A percentile compares a stretch with the other conserved stretches of the same genome.
Evolutionary conservation across 1,284 basidiomycete species (phyloP).

Genomic region (Ganoderma multipileum): DNA sequence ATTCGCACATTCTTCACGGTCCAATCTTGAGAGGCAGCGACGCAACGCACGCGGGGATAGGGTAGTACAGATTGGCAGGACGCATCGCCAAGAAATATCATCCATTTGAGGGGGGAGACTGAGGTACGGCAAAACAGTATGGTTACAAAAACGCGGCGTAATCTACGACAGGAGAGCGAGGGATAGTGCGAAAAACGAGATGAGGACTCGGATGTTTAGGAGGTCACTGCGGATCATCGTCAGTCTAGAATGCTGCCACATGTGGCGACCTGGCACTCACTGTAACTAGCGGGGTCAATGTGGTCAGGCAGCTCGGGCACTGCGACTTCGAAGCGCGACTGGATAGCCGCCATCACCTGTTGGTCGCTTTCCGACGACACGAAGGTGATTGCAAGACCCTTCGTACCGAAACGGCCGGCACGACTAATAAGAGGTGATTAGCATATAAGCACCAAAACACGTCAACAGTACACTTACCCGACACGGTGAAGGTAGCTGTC

Average conservation of each 20-base stretch:
- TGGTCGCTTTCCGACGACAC: slow-evolving; percentile 92
- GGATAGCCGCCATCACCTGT: slow-evolving; percentile 92
- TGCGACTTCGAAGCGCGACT: slow-evolving; percentile 92
- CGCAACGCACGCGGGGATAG: not conserved
- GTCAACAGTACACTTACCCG: slow-evolving; percentile 56
- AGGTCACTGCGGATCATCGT: slow-evolving; percentile 43
- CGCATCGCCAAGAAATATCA: slow-evolving; percentile 23
- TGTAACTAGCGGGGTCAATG: slow-evolving; percentile 90
- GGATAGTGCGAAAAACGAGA: slow-evolving; percentile 19
- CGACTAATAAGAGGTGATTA: slow-evolving; percentile 56
- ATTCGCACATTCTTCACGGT: not conserved
- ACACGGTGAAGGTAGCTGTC: slow-evolving; percentile 99
- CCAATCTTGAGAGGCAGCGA: too few relatives aligned
- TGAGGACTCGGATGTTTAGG: slow-evolving; percentile 36
- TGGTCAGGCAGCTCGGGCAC: slow-evolving; percentile 93
- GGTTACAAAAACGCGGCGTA: slow-evolving; percentile 30
- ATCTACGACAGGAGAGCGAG: slow-evolving; percentile 28
- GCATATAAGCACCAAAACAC: not conserved
- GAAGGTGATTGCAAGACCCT: slow-evolving; percentile 99
- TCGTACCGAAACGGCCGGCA: slow-evolving; percentile 99
- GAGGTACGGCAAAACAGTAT: slow-evolving; percentile 23
- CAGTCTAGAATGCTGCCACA: not conserved
- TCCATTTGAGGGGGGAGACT: slow-evolving; percentile 30
- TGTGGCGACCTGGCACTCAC: slow-evolving; percentile 52
- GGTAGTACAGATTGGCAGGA: not conserved